phyloP scores from a whole-genome alignment of 305 asterid species.

The Rubia peregrina region DNA sequence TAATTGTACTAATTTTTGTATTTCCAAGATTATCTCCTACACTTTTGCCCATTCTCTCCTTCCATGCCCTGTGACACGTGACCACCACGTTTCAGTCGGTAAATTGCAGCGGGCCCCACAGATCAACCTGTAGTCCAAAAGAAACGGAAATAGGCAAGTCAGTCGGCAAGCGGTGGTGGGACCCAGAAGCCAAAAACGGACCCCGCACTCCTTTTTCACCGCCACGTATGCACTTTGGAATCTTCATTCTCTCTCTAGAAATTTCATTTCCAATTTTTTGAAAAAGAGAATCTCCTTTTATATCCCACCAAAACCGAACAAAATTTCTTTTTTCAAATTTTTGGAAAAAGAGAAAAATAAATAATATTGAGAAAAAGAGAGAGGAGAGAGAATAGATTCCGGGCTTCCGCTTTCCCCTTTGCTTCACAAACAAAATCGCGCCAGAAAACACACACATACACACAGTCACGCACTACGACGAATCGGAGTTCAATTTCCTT shows the following conservation, averaged over 20 bases:
- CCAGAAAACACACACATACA: not conserved
- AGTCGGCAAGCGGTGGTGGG: slow-evolving; percentile 4
- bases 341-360: not conserved
- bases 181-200: not conserved
- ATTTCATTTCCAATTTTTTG: not conserved
- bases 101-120: not conserved
- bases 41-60: not conserved
- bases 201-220: not conserved
- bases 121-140: not conserved
- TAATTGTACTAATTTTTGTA: too few species aligned
- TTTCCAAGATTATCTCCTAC: too few species aligned
- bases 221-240: slow-evolving; percentile 6
- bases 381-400: slow-evolving; percentile 9
- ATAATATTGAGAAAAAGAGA: not conserved
- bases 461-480: slow-evolving; percentile 2
- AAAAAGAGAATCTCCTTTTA: not conserved
- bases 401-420: slow-evolving; percentile 7
- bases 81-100: not conserved
- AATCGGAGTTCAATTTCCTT: not conserved
- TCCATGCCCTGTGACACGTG: slow-evolving; percentile 1
- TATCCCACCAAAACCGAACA: too few species aligned
- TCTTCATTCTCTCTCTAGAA: slow-evolving; percentile 4
- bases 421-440: slow-evolving; percentile 5
- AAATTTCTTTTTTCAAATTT: too few species aligned
- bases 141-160: not conserved